These are phyloP conservation scores for Penicillium occitanis DNA, from an alignment of 2,329 filamentous ascomycete species.

Conservation along the genomic window DNA sequence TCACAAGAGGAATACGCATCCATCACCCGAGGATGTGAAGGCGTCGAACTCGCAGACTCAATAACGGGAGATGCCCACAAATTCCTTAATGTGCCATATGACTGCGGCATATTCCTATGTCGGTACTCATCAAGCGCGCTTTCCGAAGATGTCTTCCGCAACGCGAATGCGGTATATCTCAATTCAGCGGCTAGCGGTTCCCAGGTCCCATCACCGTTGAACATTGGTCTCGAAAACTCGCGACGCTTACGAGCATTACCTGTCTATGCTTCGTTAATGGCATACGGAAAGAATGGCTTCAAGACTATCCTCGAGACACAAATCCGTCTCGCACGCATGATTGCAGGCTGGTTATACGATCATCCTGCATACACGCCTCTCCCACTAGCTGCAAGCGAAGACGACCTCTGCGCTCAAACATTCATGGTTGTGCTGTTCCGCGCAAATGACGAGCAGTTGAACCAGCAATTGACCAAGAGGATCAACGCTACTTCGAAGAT, in stretches of 20 bases:
- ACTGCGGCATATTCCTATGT: slow-evolving; percentile 86
- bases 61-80: slow-evolving; percentile 88
- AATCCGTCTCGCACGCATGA: slow-evolving; percentile 65
- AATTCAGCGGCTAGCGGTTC: slow-evolving; percentile 31
- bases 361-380: slow-evolving; percentile 67
- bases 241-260: slow-evolving; percentile 88
- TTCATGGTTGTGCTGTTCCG: slow-evolving; percentile 77
- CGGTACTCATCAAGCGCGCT: slow-evolving; percentile 54
- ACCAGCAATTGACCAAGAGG: slow-evolving; percentile 63
- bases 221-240: slow-evolving; percentile 88
- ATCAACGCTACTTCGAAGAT: slow-evolving; percentile 75
- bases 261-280: slow-evolving; percentile 75
- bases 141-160: slow-evolving; percentile 68
- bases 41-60: slow-evolving; percentile 79
- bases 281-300: slow-evolving; percentile 71
- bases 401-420: slow-evolving; percentile 53
- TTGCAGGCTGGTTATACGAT: slow-evolving; percentile 63
- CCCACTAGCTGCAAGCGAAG: slow-evolving; percentile 45
- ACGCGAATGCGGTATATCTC: slow-evolving; percentile 84
- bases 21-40: slow-evolving; percentile 55
- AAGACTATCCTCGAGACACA: slow-evolving; percentile 69
- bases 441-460: slow-evolving; percentile 64
- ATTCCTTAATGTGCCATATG: slow-evolving; percentile 91
- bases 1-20: slow-evolving; percentile 54
- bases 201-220: slow-evolving; percentile 73